These are phyloP conservation scores for Phialemonium atrogriseum DNA, from an alignment of 2,329 filamentous ascomycete genomes.

Conservation along the genomic window DNA sequence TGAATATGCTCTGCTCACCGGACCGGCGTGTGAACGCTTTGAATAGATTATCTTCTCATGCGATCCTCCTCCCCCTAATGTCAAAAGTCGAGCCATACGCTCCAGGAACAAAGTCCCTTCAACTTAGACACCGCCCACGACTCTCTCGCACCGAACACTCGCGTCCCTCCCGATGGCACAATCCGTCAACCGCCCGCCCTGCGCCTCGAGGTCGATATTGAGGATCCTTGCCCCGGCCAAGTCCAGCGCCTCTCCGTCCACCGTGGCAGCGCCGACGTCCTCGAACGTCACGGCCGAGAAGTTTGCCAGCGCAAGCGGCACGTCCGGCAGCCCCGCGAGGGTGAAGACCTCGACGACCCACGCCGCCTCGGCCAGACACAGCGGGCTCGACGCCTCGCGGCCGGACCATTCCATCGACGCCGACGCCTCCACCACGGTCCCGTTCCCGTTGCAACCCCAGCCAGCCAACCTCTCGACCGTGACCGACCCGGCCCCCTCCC, in stretches of 20 bases:
- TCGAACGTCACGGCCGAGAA: slow-evolving; percentile 11
- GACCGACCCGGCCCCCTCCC: slow-evolving; percentile 3
- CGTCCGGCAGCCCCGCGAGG: slow-evolving; percentile 6
- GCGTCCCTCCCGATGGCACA: slow-evolving; percentile 9
- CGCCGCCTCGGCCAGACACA: slow-evolving; percentile 10
- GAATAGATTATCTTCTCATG: too few relatives aligned
- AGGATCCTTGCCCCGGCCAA: slow-evolving; percentile 6
- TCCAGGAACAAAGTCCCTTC: too few relatives aligned
- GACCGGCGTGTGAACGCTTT: too few relatives aligned
- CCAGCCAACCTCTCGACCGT: slow-evolving; percentile 9
- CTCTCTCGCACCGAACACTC: slow-evolving; percentile 1
- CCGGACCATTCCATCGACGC: slow-evolving; percentile 3
- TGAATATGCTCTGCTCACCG: too few relatives aligned
- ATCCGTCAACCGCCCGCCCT: slow-evolving; percentile 13
- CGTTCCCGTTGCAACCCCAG: not conserved
- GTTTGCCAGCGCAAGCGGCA: slow-evolving; percentile 12
- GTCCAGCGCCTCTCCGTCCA: slow-evolving; percentile 3
- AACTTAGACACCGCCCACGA: slow-evolving; percentile 3
- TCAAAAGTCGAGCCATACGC: too few relatives aligned
- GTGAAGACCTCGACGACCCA: slow-evolving; percentile 14
- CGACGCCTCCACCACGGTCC: slow-evolving; percentile 1
- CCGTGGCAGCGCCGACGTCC: slow-evolving; percentile 4
- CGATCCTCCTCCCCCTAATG: too few relatives aligned
- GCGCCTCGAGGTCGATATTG: slow-evolving; percentile 8
- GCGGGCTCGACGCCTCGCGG: not conserved